Conservation (phyloP, 2,329 filamentous ascomycete genomes). For the Cercospora sojina region DNA sequence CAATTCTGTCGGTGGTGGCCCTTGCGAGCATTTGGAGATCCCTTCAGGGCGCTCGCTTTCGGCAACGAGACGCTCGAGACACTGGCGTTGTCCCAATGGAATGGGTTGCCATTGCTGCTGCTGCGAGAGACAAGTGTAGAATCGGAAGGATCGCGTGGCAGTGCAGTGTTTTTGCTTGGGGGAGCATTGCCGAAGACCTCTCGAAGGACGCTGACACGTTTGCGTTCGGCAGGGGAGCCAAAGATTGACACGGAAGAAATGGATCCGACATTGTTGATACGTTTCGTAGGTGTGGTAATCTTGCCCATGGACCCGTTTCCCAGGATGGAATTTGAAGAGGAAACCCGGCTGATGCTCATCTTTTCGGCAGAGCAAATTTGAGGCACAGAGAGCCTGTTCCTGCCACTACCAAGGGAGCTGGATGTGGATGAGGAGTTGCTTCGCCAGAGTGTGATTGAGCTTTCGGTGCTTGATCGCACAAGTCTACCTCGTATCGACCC, state of each 20-base stretch:
- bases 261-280: constrained; percentile 24
- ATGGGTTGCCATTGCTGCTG: constrained; percentile 49
- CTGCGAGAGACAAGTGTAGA: constrained; percentile 40
- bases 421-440: constrained; percentile 27
- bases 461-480: constrained; percentile 31
- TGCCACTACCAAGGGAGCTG: constrained; percentile 27
- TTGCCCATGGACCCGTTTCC: constrained; percentile 31
- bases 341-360: constrained; percentile 38
- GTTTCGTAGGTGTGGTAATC: constrained; percentile 37
- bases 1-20: constrained; percentile 47
- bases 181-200: constrained; percentile 37
- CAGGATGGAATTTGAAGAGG: constrained; percentile 33
- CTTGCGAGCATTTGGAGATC: constrained; percentile 47
- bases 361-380: constrained; percentile 40
- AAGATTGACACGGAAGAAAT: constrained; percentile 35
- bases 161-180: constrained; percentile 23
- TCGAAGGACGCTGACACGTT: constrained; percentile 33
- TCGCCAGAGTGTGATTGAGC: constrained; percentile 20
- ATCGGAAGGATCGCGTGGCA: constrained; percentile 42
- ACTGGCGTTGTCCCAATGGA: constrained; percentile 45
- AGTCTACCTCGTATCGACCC: constrained; percentile 32
- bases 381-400: constrained; percentile 35
- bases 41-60: constrained; percentile 47
- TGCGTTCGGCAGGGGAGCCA: constrained; percentile 44
- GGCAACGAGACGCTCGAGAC: constrained; percentile 26